Conservation (phyloP, 352 stramenopile species). For the Pythium insidiosum region DNA sequence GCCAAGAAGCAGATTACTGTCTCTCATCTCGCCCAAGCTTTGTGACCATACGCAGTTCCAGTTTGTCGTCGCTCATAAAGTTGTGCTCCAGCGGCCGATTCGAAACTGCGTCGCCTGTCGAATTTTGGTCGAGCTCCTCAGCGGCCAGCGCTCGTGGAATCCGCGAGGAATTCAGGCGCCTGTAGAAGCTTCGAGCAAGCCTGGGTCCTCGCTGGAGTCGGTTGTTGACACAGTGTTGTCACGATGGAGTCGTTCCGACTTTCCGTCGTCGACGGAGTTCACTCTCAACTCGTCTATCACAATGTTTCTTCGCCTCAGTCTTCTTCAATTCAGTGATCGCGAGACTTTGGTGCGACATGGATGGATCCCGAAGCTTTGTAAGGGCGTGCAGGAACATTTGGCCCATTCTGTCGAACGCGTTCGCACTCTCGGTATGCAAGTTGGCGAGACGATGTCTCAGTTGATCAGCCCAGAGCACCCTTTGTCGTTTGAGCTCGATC, state of each 20-base stretch:
- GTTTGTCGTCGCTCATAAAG: conserved; percentile 51
- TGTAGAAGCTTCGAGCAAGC: conserved; percentile 1
- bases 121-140: conserved; percentile 32
- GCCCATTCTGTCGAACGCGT: conserved; percentile 47
- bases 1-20: conserved; percentile 46
- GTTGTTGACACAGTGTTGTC: conserved; percentile 51
- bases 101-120: conserved; percentile 41
- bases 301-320: conserved; percentile 61
- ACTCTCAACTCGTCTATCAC: conserved; percentile 41
- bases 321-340: conserved; percentile 20
- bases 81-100: conserved; percentile 42
- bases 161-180: no score
- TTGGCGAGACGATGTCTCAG: conserved; percentile 54
- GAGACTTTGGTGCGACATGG: conserved; percentile 22
- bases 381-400: conserved; percentile 72
- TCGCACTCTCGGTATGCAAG: conserved; percentile 53
- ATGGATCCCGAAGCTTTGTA: conserved; percentile 61
- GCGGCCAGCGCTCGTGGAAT: no score
- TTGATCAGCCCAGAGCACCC: conserved; percentile 53
- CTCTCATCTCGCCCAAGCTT: conserved; percentile 24
- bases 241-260: conserved; percentile 51
- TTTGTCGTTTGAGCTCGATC: conserved; percentile 46
- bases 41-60: conserved; percentile 48
- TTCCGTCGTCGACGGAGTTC: conserved; percentile 40
- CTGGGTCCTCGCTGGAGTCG: conserved; percentile 12